Evolutionary conservation across 139 green algal species (phyloP).

Genomic region (Coccomyxa sp.): DNA sequence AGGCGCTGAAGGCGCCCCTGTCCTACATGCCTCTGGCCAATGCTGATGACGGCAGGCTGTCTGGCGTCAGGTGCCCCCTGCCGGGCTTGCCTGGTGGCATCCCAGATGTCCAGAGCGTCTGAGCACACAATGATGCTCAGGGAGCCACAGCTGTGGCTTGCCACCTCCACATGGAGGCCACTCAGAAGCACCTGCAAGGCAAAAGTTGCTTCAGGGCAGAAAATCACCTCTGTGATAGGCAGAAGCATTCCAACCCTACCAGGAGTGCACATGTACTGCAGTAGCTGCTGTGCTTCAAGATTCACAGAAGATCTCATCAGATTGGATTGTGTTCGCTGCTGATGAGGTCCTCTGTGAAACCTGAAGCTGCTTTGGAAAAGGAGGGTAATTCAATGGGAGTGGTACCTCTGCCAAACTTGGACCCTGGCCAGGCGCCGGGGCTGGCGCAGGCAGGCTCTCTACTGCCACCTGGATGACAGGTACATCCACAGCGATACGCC

Average conservation of each 20-base stretch:
- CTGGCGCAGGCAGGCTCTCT: constrained; percentile 8
- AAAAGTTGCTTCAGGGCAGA: too few relatives aligned
- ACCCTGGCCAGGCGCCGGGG: neutral
- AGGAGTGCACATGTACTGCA: too few relatives aligned
- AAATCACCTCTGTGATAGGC: too few relatives aligned
- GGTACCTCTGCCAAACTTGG: neutral
- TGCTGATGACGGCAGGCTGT: constrained; percentile 8
- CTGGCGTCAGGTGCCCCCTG: neutral
- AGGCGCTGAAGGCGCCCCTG: neutral
- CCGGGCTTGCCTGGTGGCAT: neutral
- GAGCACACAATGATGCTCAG: constrained; percentile 6
- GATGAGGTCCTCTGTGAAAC: neutral
- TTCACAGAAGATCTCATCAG: too few relatives aligned
- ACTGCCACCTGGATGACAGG: neutral
- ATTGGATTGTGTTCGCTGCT: too few relatives aligned
- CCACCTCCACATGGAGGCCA: constrained; percentile 7
- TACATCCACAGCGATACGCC: constrained; percentile 23
- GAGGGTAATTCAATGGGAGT: neutral
- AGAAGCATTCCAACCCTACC: too few relatives aligned
- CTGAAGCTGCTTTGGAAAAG: neutral
- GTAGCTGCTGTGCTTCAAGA: too few relatives aligned
- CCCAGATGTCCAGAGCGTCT: constrained; percentile 2
- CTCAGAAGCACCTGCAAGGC: constrained; percentile 8
- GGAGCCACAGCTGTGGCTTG: constrained; percentile 8
- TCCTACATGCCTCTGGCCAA: neutral